Evolutionary conservation across 495 filamentous ascomycete species (phyloP), one percentile per base, ranked within the genome.

Genomic region (Hypoxylon trugodes): DNA sequence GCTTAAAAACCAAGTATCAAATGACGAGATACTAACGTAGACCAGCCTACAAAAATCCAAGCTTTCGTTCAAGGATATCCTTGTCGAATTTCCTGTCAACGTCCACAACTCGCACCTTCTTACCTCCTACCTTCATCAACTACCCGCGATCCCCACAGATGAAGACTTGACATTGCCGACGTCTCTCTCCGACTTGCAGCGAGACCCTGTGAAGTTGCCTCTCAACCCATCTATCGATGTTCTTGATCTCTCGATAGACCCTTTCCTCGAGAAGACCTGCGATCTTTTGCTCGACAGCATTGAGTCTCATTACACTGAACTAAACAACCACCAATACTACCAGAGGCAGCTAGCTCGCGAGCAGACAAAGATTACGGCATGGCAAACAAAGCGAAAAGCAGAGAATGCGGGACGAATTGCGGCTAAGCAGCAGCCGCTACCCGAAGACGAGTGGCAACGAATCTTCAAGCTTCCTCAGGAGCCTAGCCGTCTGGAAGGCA

Each of bases 241-340:
- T 72, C 87, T 98, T 28, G 91, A 97, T 57, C 88, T 98, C 46
- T 91, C 87, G 66, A 94, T 98, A 74, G 95, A 98, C 72, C 95
- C 95, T 21, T 98, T 95, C 83, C 86, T 98, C n/a, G 93, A 97
- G 84, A 96, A 96, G 84, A 96, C 94, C 55, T 95, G 91, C 77
- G 93, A 98, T 71, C 86, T 96, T 61, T 86, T 98, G 19, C 87
- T 98, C 55, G 95, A 98, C 57, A 91, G 87, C 79, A 98, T 98
- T 71, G 95, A 98, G 81, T 86, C 89, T 19, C 95, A 98, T 82
- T 93, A 98, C 77, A 96, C 93, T 43, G 95, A 98, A 78, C 89
- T 94, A 73, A 98, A 98, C 85, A 98, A 98, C 83, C 90, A 92
- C 80, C 92, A 96, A 78, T 98, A 97, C 82, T 96, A 98, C 82